These are phyloP conservation scores for Saccharomycopsis hybrid DNA, from an alignment of 1,139 yeast species.

Conservation along the genomic window DNA sequence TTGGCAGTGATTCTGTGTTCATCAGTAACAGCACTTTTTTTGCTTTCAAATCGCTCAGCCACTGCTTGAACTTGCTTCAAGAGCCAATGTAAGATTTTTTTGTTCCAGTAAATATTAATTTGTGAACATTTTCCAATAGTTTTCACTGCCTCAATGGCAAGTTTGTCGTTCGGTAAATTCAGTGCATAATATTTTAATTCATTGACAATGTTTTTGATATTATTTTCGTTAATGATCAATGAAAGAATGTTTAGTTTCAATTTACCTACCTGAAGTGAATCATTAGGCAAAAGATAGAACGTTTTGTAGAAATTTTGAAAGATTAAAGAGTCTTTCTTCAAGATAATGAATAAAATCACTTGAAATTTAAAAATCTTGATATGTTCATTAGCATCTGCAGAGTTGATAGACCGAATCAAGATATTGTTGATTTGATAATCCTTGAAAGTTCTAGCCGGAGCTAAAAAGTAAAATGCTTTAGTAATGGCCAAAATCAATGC, in stretches of 20 bases:
- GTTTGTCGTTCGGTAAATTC: conserved; percentile 31
- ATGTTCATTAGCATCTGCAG: conserved; percentile 26
- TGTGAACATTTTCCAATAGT: conserved; percentile 53
- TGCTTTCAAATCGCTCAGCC: neutral
- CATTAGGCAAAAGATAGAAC: conserved; percentile 59
- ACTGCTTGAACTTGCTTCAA: conserved; percentile 33
- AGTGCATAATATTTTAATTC: conserved; percentile 65
- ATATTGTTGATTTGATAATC: conserved; percentile 41
- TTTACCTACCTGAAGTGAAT: conserved; percentile 39
- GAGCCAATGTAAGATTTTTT: conserved; percentile 38
- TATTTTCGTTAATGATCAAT: conserved; percentile 46
- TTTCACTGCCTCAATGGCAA: conserved; percentile 51
- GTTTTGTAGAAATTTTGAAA: conserved; percentile 33
- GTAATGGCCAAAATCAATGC: conserved; percentile 58
- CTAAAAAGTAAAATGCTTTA: conserved; percentile 47
- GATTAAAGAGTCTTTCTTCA: conserved; percentile 27
- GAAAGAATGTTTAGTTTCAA: conserved; percentile 64
- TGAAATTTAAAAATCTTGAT: conserved; percentile 14
- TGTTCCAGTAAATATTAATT: conserved; percentile 30
- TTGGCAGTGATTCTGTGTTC: conserved; percentile 22
- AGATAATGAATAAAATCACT: conserved; percentile 14
- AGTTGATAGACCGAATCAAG: conserved; percentile 35
- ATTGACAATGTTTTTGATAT: conserved; percentile 45
- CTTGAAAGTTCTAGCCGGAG: conserved; percentile 45
- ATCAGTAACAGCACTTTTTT: neutral